Evolutionary conservation across 163 green algal species (phyloP), one percentile per base, ranked within the genome.

Genomic region (Coccomyxa subellipsoidea): DNA sequence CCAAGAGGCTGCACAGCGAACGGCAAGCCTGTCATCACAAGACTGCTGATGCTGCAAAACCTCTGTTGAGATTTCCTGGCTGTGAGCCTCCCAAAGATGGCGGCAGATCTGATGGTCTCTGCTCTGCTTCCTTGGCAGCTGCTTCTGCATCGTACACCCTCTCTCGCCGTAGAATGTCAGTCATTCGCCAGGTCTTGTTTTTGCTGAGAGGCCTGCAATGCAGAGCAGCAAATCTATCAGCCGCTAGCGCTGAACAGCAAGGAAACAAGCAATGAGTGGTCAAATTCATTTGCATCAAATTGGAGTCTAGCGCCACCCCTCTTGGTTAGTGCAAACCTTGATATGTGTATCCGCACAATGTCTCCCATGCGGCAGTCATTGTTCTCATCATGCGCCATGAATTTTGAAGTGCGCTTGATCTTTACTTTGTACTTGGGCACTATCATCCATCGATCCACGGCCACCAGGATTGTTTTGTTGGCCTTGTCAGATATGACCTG

Each of bases 201-300:
- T 77, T 77, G 70, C 70, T 77, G 32, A 77, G 31, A 31, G 70
- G 70, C 70, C 70, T 77, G 70, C 32, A 39, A 10, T 47, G 70
- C 32, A 27, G 66, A 77, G 66, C 3, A 47, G 70, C 70, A 53
- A 10, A 25, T 75, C 23, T n/a, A n/a, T n/a, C n/a, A n/a, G n/a
- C n/a, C n/a, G n/a, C n/a, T n/a, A n/a, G n/a, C n/a, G n/a, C n/a
- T n/a, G n/a, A n/a, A n/a, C n/a, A n/a, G n/a, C n/a, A n/a, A n/a
- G n/a, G n/a, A n/a, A n/a, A n/a, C n/a, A n/a, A n/a, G n/a, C n/a
- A n/a, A n/a, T n/a, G n/a, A n/a, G n/a, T n/a, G n/a, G n/a, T n/a
- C 32, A 75, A 31, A 15, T 75, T 25, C 23, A 75, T 18, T 66
- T 66, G 47, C 47, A 66, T 18, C 47, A 66, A 18, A 66, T n/a